These are phyloP conservation scores for Pholiota adiposa DNA, from an alignment of 1,284 basidiomycete genomes.

Conservation along the genomic window DNA sequence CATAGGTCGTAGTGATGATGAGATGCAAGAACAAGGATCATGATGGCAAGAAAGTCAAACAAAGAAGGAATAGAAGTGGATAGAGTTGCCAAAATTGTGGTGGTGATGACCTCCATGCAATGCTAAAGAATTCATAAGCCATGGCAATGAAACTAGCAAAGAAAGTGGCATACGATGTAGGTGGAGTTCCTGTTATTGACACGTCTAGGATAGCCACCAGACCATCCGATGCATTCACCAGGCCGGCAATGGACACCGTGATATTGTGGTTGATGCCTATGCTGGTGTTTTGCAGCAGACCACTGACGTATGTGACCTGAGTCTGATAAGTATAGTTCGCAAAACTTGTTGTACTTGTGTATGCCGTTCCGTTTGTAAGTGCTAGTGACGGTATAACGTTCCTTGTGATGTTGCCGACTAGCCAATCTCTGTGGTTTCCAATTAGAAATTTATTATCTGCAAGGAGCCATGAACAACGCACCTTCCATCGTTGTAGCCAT, in stretches of 20 bases:
- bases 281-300: constrained; percentile 70
- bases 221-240: constrained; percentile 76
- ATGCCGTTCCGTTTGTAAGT: constrained; percentile 64
- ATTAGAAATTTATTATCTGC: no score
- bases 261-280: constrained; percentile 81
- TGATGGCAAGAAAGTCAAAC: constrained; percentile 1
- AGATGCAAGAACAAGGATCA: background rate
- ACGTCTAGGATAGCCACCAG: constrained; percentile 84
- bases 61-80: constrained; percentile 10
- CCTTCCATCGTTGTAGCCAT: constrained; percentile 55
- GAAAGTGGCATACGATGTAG: constrained; percentile 23
- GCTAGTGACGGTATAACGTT: constrained; percentile 54
- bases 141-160: background rate
- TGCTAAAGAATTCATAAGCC: constrained; percentile 4
- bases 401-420: constrained; percentile 80
- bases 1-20: background rate
- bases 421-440: no score
- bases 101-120: constrained; percentile 18
- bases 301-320: constrained; percentile 67
- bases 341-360: constrained; percentile 58
- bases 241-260: constrained; percentile 60
- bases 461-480: constrained; percentile 25
- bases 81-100: constrained; percentile 19
- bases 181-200: constrained; percentile 57
- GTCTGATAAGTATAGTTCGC: constrained; percentile 75